phyloP scores from a whole-genome alignment of 257 asterid species.

The Hygrophila difformis region DNA sequence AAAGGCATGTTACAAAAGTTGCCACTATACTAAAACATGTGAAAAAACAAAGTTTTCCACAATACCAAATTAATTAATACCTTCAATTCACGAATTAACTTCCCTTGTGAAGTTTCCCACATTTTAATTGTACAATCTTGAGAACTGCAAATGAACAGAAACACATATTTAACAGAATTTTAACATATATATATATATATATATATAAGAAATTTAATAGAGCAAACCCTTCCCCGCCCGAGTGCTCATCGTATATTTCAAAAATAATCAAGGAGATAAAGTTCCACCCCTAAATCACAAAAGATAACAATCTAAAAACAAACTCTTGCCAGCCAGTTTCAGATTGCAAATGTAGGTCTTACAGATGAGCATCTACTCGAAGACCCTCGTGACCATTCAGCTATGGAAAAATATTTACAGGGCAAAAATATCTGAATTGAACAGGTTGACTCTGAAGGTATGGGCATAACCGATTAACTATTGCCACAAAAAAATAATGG shows the following conservation, averaged over 20 bases:
- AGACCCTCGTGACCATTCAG: no score
- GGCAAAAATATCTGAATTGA: neutral
- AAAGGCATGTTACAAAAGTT: no score
- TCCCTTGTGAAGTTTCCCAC: slow-evolving; percentile 89
- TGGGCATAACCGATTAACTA: slow-evolving; percentile 5
- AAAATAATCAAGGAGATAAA: no score
- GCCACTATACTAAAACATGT: neutral
- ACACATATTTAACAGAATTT: neutral
- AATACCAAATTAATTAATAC: slow-evolving; percentile 23
- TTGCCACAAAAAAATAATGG: neutral
- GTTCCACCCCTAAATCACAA: no score
- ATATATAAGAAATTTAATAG: slow-evolving; percentile 7
- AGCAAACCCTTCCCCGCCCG: no score
- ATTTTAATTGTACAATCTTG: slow-evolving; percentile 92
- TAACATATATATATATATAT: no score
- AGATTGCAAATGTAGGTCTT: no score
- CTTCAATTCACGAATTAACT: slow-evolving; percentile 85
- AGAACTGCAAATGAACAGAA: slow-evolving; percentile 49
- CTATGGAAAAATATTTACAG: neutral
- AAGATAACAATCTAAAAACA: neutral
- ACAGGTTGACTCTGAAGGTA: neutral
- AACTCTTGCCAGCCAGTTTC: slow-evolving; percentile 4
- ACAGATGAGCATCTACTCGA: no score
- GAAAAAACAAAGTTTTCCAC: neutral
- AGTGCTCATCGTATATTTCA: no score